A percentile compares a stretch with the other conserved stretches of the same genome.
Evolutionary conservation across 164 flowering plant genomes (phyloP).

Genomic region (Platanus orientalis): DNA sequence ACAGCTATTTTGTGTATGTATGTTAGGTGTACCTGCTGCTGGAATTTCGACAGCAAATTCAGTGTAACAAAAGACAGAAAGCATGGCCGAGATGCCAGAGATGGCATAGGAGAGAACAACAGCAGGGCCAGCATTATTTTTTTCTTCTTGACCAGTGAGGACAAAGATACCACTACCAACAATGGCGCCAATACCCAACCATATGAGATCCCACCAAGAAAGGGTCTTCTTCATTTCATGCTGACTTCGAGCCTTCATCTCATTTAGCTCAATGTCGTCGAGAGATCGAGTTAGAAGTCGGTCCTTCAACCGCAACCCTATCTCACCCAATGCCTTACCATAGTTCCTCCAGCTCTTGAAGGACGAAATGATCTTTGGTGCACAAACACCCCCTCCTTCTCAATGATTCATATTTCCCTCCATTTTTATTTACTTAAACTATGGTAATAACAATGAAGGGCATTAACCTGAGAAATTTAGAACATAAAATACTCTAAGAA

Average conservation of each 20-base stretch:
- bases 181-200: constrained; percentile 63
- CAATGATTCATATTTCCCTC: not conserved
- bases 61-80: too few species aligned
- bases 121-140: constrained; percentile 45
- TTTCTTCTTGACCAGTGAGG: constrained; percentile 41
- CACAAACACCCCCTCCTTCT: constrained; percentile 33
- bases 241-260: constrained; percentile 34
- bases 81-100: constrained; percentile 53
- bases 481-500: too few species aligned
- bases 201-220: constrained; percentile 57
- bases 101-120: constrained; percentile 44
- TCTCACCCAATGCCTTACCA: constrained; percentile 26
- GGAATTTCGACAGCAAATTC: constrained; percentile 66
- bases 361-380: constrained; percentile 40
- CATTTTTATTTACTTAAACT: not conserved
- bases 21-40: constrained; percentile 36
- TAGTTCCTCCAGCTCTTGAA: constrained; percentile 45
- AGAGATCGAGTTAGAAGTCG: constrained; percentile 37
- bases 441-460: too few species aligned
- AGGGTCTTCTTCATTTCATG: constrained; percentile 52
- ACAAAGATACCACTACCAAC: constrained; percentile 64
- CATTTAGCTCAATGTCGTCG: constrained; percentile 36
- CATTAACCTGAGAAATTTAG: too few species aligned
- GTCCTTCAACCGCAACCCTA: constrained; percentile 25
- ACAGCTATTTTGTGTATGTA: not conserved